phyloP scores from a whole-genome alignment of 2,329 filamentous ascomycete species.

The Cryphonectria radicalis region DNA sequence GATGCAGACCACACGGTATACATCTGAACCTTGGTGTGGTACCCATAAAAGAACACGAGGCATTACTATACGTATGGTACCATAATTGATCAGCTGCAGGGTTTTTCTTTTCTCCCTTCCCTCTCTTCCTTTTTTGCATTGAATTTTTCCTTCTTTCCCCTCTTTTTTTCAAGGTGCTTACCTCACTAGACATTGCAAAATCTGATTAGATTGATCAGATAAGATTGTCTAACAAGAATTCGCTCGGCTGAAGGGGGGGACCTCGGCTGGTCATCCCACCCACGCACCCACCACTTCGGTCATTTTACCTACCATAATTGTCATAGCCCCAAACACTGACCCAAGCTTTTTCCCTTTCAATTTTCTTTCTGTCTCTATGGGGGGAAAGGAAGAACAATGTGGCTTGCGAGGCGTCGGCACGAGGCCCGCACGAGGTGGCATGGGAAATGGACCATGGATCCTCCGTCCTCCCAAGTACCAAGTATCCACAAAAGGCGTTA shows the following conservation, averaged over 20 bases:
- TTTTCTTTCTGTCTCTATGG: not conserved
- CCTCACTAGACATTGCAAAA: not conserved
- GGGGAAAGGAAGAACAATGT: not conserved
- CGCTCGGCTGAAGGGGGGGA: not conserved
- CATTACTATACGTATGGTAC: not conserved
- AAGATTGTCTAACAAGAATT: slow-evolving; percentile 15
- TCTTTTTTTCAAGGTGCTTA: not conserved
- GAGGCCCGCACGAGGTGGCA: not conserved
- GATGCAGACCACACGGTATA: not conserved
- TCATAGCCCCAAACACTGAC: not conserved
- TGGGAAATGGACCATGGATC: not conserved
- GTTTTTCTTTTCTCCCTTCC: not conserved
- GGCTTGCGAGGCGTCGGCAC: not conserved
- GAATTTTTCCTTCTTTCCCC: not conserved
- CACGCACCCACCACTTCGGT: not conserved
- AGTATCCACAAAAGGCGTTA: not conserved
- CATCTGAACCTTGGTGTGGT: no score
- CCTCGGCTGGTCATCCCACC: slow-evolving; percentile 3
- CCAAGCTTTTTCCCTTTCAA: not conserved
- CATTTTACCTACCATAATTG: not conserved
- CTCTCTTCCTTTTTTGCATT: not conserved
- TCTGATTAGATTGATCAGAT: slow-evolving; percentile 28
- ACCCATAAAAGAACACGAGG: not conserved
- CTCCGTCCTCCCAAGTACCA: not conserved
- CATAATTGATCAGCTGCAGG: not conserved